Evolutionary conservation across 805 yeast genomes (phyloP).

Genomic region (Suhomyces vadensis): DNA sequence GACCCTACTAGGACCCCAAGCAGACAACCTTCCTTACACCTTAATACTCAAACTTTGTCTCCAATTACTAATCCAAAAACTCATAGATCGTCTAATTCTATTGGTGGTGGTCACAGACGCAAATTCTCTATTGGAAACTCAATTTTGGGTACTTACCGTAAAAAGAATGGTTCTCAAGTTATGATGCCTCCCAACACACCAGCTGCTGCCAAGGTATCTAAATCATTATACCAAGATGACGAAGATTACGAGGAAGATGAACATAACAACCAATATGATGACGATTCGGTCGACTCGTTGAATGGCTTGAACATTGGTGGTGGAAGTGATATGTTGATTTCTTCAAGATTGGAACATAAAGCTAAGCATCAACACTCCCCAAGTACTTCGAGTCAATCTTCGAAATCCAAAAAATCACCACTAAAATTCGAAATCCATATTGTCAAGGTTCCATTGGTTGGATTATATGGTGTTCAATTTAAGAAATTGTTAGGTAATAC

Average conservation of each 20-base stretch:
- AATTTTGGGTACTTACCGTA: conserved; percentile 48
- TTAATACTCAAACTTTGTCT: conserved; percentile 30
- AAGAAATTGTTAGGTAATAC: conserved; percentile 92
- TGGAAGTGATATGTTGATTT: conserved; percentile 60
- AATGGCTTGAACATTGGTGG: conserved; percentile 50
- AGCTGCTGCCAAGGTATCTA: conserved; percentile 43
- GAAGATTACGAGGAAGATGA: conserved; percentile 33
- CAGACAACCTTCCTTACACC: conserved; percentile 41
- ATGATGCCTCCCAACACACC: conserved; percentile 58
- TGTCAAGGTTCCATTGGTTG: conserved; percentile 88
- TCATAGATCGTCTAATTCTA: conserved; percentile 42
- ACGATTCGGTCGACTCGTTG: conserved; percentile 62
- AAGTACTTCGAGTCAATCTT: conserved; percentile 19
- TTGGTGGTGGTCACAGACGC: conserved; percentile 50
- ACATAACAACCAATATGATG: conserved; percentile 31
- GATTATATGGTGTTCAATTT: conserved; percentile 91
- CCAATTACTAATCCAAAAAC: conserved; percentile 30
- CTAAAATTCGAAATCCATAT: conserved; percentile 87
- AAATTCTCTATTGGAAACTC: conserved; percentile 65
- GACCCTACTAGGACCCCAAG: conserved; percentile 26
- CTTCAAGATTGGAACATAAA: conserved; percentile 58
- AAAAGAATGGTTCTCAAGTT: conserved; percentile 46
- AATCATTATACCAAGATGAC: conserved; percentile 28
- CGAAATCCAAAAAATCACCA: conserved; percentile 44
- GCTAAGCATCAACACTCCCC: conserved; percentile 37